Evolutionary conservation across 495 filamentous ascomycete species (phyloP).

Genomic region (Hyaloscypha variabilis): DNA sequence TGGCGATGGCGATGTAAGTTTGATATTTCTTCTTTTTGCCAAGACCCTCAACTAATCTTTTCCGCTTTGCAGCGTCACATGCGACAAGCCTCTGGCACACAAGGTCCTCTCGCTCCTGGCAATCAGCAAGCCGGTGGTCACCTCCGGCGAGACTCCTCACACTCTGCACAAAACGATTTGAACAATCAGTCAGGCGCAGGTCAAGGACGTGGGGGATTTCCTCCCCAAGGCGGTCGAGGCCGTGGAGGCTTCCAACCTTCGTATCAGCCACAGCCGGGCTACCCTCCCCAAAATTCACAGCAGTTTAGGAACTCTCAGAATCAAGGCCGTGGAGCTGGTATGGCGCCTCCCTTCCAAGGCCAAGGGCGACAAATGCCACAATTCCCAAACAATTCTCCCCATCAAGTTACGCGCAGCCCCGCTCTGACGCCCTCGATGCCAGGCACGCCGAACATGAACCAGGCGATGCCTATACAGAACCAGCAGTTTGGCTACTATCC

Average conservation of each 20-base stretch:
- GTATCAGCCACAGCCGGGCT: conserved; percentile 64
- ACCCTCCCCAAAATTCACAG: conserved; percentile 52
- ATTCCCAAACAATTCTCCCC: conserved; percentile 70
- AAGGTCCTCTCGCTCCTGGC: conserved; percentile 58
- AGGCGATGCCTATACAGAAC: conserved; percentile 54
- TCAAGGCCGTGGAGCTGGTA: conserved; percentile 63
- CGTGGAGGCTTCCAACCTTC: conserved; percentile 61
- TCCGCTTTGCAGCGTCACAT: conserved; percentile 51
- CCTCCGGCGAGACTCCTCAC: conserved; percentile 79
- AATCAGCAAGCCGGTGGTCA: conserved; percentile 64
- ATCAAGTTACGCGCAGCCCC: conserved; percentile 71
- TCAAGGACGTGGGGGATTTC: conserved; percentile 50
- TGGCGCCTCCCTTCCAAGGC: conserved; percentile 66
- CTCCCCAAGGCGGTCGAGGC: conserved; percentile 63
- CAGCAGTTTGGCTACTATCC: conserved; percentile 64
- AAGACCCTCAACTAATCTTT: conserved; percentile 27
- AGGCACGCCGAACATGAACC: conserved; percentile 69
- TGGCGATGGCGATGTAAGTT: conserved; percentile 73
- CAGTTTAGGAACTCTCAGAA: conserved; percentile 62
- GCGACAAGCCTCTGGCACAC: conserved; percentile 60
- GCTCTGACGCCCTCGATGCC: conserved; percentile 68
- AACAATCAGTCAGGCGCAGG: conserved; percentile 58
- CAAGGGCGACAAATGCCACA: conserved; percentile 57
- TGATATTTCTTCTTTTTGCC: not conserved
- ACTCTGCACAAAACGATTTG: conserved; percentile 78